phyloP scores from a whole-genome alignment of 306 rosid species.

The Sechiopsis laciniata region DNA sequence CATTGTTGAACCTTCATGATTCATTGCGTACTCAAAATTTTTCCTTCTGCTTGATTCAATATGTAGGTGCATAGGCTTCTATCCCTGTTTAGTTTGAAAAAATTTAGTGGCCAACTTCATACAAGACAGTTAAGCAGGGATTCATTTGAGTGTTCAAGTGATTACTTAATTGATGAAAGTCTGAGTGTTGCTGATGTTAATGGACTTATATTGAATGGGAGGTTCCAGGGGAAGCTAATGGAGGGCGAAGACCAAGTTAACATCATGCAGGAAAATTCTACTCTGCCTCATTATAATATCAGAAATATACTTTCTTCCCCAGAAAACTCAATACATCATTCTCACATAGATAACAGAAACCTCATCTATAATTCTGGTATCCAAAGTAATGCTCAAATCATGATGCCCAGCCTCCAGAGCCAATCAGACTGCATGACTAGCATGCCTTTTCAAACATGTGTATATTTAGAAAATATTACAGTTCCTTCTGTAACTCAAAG shows the following conservation, averaged over 20 bases:
- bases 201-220: constrained; percentile 15
- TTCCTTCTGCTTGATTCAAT: neutral
- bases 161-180: constrained; percentile 17
- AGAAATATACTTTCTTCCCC: constrained; percentile 23
- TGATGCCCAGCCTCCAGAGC: neutral
- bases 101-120: constrained; percentile 29
- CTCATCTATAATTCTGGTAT: constrained; percentile 18
- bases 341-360: constrained; percentile 8
- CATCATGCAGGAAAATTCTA: neutral
- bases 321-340: neutral
- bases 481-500: constrained; percentile 29
- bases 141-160: constrained; percentile 1
- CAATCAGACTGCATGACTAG: constrained; percentile 19
- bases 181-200: constrained; percentile 22
- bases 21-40: constrained; percentile 9
- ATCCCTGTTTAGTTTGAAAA: constrained; percentile 36
- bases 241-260: constrained; percentile 6
- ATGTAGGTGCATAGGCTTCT: constrained; percentile 44
- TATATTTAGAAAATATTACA: constrained; percentile 16
- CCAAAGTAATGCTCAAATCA: constrained; percentile 20
- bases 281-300: neutral
- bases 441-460: constrained; percentile 17
- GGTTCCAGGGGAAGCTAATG: neutral
- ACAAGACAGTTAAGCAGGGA: constrained; percentile 18
- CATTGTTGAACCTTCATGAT: constrained; percentile 17